Base-by-base conservation (phyloP, 805 yeast genomes). In the Danielia reshetovae region DNA sequence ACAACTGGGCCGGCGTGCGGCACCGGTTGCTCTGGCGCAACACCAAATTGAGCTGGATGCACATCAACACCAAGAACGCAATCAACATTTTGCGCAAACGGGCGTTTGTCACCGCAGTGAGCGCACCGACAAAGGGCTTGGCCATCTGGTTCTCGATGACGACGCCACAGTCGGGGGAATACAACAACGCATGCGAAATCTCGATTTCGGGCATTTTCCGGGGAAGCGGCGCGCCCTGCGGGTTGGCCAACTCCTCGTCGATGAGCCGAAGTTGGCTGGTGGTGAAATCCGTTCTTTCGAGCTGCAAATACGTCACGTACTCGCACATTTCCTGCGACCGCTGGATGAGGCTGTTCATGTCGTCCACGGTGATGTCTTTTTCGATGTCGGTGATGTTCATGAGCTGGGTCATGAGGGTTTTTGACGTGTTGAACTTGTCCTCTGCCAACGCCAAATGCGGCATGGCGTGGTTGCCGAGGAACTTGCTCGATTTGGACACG, bases 161-260 rank as follows among this genome's bases (percentile, higher is more conserved):
- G 2, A 81, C 51, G 0, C 89, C 95, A 65, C 97, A 89, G 53
- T 89, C 95, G 0, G 97, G 97, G 0, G 96, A 86, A 51, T 85
- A 88, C 13, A 86, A 39, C 10, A 86, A 42, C 5, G 82, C 87
- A 8, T 71, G 59, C 2, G 70, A 55, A 7, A 89, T 49, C 21
- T 60, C 61, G 12, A 89, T 44, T 0, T 57, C 49, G 0, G 96
- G 96, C 4, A 81, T 52, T 1, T 51, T 39, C 7, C 36, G 32
- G 12, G 72, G 69, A 11, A 79, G 71, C 2, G 96, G 96, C 40
- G 84, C 65, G 0, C 97, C 97, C n/a, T 74, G 52, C 1, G 96
- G 97, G 42, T 72, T 65, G 8, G 46, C 54, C 14, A 88, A 59
- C 55, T 89, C 97, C 24, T 76, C 71, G 46, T 89, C 96, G 19